phyloP scores from a whole-genome alignment of 305 asterid genomes.

The Solanum aculeatissimum region DNA sequence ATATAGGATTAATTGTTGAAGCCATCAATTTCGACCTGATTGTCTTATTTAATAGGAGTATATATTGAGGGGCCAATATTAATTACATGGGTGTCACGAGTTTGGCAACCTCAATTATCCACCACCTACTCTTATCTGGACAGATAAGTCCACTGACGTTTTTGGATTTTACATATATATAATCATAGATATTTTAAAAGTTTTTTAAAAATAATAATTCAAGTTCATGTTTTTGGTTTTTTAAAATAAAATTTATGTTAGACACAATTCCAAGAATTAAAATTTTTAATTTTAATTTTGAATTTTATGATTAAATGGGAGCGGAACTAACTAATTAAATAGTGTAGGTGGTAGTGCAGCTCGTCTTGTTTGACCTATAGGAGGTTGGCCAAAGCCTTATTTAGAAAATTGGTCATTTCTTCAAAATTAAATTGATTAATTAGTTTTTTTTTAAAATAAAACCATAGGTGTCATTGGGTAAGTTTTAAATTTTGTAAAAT shows the following conservation, averaged over 20 bases:
- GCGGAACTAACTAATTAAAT: neutral
- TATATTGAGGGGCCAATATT: neutral
- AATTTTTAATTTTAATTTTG: too few relatives aligned
- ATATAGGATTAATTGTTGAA: neutral
- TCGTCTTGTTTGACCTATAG: neutral
- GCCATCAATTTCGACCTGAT: neutral
- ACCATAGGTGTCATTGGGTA: neutral
- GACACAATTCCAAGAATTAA: too few relatives aligned
- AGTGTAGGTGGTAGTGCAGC: neutral
- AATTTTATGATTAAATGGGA: neutral
- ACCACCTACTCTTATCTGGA: neutral
- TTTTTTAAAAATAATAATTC: too few relatives aligned
- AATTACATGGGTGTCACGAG: neutral
- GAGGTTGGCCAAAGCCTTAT: neutral
- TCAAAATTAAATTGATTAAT: neutral
- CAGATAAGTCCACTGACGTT: neutral
- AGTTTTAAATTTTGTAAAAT: neutral
- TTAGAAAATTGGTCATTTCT: neutral
- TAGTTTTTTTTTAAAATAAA: too few relatives aligned
- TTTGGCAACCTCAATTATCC: neutral
- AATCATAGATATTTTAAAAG: too few relatives aligned
- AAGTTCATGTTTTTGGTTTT: too few relatives aligned
- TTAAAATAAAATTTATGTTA: neutral
- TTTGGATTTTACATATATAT: neutral
- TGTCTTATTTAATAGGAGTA: neutral